Base-by-base conservation (phyloP, 1,284 basidiomycete genomes). In the Rhizoctonia solani region DNA sequence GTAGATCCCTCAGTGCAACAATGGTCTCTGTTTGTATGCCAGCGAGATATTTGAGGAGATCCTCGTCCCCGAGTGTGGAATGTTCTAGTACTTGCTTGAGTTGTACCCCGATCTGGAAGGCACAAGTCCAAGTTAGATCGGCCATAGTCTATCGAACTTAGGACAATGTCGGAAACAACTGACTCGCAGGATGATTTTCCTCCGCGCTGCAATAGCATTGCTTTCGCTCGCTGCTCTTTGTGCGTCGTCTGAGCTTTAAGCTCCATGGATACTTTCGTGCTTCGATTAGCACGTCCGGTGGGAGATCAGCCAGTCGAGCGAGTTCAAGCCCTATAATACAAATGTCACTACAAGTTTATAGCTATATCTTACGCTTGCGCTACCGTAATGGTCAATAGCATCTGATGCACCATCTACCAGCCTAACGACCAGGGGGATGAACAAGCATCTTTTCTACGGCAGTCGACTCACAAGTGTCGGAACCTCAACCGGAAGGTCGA, bases 281-380 rank as follows among this genome's bases (percentile, higher is more conserved):
- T 74, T 88, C 86, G 1, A 72, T 70, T 52, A 93, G 74, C 5
- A 93, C 85, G 50, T 88, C 82, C 0, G 76, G 71, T 0, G 94
- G 93, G 0, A 97, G 79, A 73, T 93, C 89, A 0, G 92, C 93
- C 1, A 95, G 82, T 52, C 85, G 84, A 14, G 93, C 93, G 25
- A 95, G 83, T 71, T 95, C 90, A 9, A 97, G 79, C 1, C 94
- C 93, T 89, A 67, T 29, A 42, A 23, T 39, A n/a, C n/a, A n/a
- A n/a, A n/a, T n/a, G n/a, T n/a, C n/a, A n/a, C n/a, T n/a, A n/a
- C n/a, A n/a, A n/a, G n/a, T n/a, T n/a, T n/a, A n/a, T n/a, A n/a
- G n/a, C n/a, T n/a, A n/a, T n/a, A n/a, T n/a, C n/a, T n/a, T n/a
- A n/a, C n/a, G 19, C 30, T 5, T 16, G n/a, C 6, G 54, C 11